These are phyloP conservation scores for Phytophthora sp. DNA, from an alignment of 352 stramenopile genomes.

Conservation along the genomic window DNA sequence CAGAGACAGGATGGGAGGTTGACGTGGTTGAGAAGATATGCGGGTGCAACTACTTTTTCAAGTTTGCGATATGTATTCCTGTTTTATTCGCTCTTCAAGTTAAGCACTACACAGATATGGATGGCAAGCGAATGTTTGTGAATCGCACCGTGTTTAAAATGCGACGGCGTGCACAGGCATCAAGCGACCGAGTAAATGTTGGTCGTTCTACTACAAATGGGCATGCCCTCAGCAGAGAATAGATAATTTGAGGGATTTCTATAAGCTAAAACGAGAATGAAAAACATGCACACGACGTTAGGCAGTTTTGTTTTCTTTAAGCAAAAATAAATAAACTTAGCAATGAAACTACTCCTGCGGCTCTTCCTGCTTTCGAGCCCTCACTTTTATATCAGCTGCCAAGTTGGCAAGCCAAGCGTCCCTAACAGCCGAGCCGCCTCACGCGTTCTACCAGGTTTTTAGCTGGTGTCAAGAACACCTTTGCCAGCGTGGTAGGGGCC, in stretches of 20 bases:
- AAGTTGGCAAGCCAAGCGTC: too few species aligned
- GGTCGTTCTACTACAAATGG: neutral
- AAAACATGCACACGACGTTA: neutral
- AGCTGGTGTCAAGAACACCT: neutral
- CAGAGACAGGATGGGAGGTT: neutral
- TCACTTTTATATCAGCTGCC: too few species aligned
- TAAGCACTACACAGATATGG: neutral
- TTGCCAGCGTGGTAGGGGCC: neutral
- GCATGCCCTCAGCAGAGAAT: neutral
- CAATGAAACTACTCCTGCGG: too few species aligned
- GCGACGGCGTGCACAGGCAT: neutral
- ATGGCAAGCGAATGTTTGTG: neutral
- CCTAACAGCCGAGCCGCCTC: too few species aligned
- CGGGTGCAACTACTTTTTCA: constrained; percentile 5
- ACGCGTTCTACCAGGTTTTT: neutral
- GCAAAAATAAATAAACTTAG: too few species aligned
- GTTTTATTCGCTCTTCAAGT: neutral
- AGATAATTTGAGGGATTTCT: neutral
- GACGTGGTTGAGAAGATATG: neutral
- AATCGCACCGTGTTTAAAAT: neutral
- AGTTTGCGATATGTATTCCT: constrained; percentile 1
- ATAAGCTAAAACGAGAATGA: neutral
- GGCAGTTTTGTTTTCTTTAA: neutral
- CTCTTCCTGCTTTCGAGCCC: too few species aligned
- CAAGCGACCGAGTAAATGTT: neutral